A percentile compares a stretch with the other conserved stretches of the same genome.
Conservation (phyloP, 176 grass and related monocot genomes). For the Carex pumila region DNA sequence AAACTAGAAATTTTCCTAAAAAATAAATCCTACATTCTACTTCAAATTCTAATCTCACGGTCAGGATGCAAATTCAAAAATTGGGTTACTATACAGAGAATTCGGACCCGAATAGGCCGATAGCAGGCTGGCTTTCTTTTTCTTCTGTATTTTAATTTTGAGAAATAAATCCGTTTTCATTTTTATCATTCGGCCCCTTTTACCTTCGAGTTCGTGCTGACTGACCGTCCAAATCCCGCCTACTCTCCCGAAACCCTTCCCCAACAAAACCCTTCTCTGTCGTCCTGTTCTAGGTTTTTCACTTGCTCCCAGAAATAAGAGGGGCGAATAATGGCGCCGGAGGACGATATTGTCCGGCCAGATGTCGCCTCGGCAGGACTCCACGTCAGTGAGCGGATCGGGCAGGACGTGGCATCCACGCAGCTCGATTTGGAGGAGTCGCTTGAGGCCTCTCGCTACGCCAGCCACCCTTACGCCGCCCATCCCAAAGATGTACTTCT, state of each 20-base stretch:
- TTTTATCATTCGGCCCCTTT: not conserved
- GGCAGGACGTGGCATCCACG: constrained; percentile 47
- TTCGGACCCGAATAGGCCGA: not conserved
- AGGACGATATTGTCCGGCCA: constrained; percentile 78
- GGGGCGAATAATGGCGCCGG: constrained; percentile 63
- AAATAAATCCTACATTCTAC: too few species aligned
- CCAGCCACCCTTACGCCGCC: constrained; percentile 80
- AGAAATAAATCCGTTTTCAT: not conserved
- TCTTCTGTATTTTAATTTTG: not conserved
- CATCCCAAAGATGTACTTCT: constrained; percentile 77
- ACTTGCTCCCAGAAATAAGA: not conserved
- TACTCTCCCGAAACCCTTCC: not conserved
- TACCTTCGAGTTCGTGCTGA: not conserved
- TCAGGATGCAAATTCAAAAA: too few species aligned
- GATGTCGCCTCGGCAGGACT: constrained; percentile 85
- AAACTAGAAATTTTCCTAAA: too few species aligned
- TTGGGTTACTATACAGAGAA: too few species aligned
- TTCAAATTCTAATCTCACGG: too few species aligned
- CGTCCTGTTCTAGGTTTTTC: constrained; percentile 45
- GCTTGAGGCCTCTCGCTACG: constrained; percentile 92
- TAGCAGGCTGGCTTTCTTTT: not conserved
- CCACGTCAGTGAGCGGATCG: constrained; percentile 85
- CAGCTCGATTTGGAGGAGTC: constrained; percentile 92
- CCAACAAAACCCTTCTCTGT: not conserved
- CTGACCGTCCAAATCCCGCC: not conserved